These are phyloP conservation scores for Diospyros lotus DNA, from an alignment of 148 eudicot species.

Conservation along the genomic window DNA sequence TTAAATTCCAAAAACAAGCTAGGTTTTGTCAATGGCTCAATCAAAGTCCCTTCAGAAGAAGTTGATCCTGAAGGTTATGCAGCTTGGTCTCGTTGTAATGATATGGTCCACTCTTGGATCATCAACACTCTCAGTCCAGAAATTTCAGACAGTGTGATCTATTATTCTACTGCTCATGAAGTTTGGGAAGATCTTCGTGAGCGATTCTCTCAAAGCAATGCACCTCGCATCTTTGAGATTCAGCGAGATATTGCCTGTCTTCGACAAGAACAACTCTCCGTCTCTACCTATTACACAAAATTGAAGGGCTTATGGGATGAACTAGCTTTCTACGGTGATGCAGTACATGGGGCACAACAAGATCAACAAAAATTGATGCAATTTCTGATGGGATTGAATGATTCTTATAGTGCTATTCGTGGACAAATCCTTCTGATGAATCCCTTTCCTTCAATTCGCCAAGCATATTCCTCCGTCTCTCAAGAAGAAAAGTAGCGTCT, in stretches of 20 bases:
- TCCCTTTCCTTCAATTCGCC: neutral
- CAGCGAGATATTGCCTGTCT: too few species aligned
- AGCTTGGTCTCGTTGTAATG: too few species aligned
- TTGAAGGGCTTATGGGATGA: neutral
- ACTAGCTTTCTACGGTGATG: neutral
- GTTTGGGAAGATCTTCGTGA: slow-evolving; percentile 9
- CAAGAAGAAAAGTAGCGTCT: neutral
- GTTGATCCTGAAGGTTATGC: too few species aligned
- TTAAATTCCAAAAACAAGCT: too few species aligned
- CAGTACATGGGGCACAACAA: too few species aligned
- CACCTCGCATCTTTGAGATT: too few species aligned
- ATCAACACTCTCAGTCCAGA: neutral
- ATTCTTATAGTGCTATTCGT: too few species aligned
- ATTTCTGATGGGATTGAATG: too few species aligned
- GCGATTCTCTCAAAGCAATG: neutral
- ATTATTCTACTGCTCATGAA: neutral
- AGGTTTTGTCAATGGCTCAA: too few species aligned
- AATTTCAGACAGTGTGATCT: neutral
- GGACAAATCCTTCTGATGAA: neutral
- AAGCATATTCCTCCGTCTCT: neutral
- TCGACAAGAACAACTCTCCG: neutral
- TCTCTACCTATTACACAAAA: neutral
- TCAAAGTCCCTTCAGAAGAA: too few species aligned
- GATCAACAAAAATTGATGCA: too few species aligned
- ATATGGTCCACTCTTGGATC: too few species aligned